Evolutionary conservation across 257 asterid species (phyloP).

Genomic region (Osmanthus fragrans): DNA sequence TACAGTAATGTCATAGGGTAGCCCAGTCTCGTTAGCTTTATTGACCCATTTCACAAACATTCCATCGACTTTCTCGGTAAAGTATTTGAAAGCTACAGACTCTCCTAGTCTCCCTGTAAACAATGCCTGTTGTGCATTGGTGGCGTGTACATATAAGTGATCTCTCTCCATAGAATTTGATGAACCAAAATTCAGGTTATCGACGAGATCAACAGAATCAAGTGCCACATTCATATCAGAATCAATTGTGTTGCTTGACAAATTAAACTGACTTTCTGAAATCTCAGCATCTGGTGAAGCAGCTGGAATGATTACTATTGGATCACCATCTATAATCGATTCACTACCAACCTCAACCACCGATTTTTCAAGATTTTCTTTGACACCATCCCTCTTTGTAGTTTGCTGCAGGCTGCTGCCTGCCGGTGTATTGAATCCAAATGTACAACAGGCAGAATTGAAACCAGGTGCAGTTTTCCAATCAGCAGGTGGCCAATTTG

Average conservation of each 20-base stretch:
- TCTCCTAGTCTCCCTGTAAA: slow-evolving; percentile 89
- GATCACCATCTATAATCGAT: slow-evolving; percentile 30
- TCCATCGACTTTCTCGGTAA: slow-evolving; percentile 41
- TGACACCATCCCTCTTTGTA: slow-evolving; percentile 24
- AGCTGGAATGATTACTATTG: slow-evolving; percentile 20
- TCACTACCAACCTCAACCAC: slow-evolving; percentile 32
- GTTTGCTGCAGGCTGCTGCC: slow-evolving; percentile 25
- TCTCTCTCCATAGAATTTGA: slow-evolving; percentile 38
- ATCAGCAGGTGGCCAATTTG: slow-evolving; percentile 78
- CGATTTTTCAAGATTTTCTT: slow-evolving; percentile 22
- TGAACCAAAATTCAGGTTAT: slow-evolving; percentile 24
- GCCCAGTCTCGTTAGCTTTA: slow-evolving; percentile 70
- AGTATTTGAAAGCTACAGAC: slow-evolving; percentile 65
- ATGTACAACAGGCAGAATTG: slow-evolving; percentile 20
- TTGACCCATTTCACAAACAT: slow-evolving; percentile 77
- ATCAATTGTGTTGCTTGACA: slow-evolving; percentile 23
- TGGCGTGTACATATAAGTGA: slow-evolving; percentile 24
- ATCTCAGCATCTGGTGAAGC: slow-evolving; percentile 30
- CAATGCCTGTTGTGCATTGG: slow-evolving; percentile 46
- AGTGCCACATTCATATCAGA: slow-evolving; percentile 26
- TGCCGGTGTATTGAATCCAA: slow-evolving; percentile 28
- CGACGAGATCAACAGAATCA: slow-evolving; percentile 37
- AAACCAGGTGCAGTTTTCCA: slow-evolving; percentile 80
- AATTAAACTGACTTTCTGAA: slow-evolving; percentile 28
- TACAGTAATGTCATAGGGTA: slow-evolving; percentile 77